Evolutionary conservation across 1,284 basidiomycete species (phyloP).

Genomic region (Puccinia hordei): DNA sequence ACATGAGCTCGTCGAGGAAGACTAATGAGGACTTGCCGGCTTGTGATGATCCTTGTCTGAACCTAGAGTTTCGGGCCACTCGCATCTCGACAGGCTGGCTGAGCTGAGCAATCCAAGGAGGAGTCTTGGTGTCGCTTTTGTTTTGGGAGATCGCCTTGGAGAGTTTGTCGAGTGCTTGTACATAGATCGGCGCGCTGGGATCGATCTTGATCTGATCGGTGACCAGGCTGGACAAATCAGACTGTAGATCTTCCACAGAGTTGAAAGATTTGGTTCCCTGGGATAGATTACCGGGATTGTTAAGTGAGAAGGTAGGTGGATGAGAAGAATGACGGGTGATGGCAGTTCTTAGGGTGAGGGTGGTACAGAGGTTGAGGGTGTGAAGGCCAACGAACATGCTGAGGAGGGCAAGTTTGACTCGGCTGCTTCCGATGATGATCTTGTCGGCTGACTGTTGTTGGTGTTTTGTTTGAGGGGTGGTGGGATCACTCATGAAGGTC

Average conservation of each 20-base stretch:
- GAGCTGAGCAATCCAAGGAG: slow-evolving; percentile 53
- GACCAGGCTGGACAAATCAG: slow-evolving; percentile 9
- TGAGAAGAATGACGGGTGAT: slow-evolving; percentile 64
- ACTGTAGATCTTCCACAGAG: background rate
- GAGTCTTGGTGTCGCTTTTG: too few relatives aligned
- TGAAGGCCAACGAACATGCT: slow-evolving; percentile 80
- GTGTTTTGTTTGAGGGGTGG: too few relatives aligned
- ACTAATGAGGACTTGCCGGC: slow-evolving; percentile 59
- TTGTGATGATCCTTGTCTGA: background rate
- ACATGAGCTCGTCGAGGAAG: slow-evolving; percentile 82
- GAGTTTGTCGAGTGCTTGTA: background rate
- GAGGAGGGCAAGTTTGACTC: slow-evolving; percentile 37
- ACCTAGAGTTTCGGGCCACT: slow-evolving; percentile 7
- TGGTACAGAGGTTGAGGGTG: slow-evolving; percentile 88
- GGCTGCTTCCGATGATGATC: slow-evolving; percentile 30
- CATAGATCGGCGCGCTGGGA: slow-evolving; percentile 22
- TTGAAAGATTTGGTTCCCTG: background rate
- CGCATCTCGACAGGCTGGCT: slow-evolving; percentile 26
- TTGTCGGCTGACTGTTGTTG: background rate
- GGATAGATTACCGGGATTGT: slow-evolving; percentile 4
- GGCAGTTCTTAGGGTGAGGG: slow-evolving; percentile 75
- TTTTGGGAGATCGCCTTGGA: slow-evolving; percentile 33
- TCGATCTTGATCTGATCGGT: slow-evolving; percentile 26
- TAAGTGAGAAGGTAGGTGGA: slow-evolving; percentile 48
- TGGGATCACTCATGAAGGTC: slow-evolving; percentile 25